Conservation (phyloP, 176 grass and related monocot genomes). For the Oryza australiensis region DNA sequence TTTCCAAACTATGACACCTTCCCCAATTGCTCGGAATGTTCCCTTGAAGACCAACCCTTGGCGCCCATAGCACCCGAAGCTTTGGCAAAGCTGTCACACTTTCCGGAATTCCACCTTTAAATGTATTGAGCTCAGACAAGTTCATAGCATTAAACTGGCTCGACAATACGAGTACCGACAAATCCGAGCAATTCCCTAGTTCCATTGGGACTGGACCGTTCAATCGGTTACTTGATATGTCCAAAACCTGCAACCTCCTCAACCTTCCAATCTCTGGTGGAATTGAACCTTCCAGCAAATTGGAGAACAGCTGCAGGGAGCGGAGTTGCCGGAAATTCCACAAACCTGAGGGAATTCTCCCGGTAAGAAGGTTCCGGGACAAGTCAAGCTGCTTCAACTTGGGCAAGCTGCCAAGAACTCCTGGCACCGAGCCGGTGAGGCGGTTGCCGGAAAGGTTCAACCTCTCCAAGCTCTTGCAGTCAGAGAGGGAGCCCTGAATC, state of each 20-base stretch:
- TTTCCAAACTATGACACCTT: slow-evolving; percentile 47
- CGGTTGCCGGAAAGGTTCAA: slow-evolving; percentile 79
- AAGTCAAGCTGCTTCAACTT: slow-evolving; percentile 52
- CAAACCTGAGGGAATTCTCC: slow-evolving; percentile 61
- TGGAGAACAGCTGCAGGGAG: slow-evolving; percentile 62
- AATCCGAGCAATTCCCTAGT: slow-evolving; percentile 63
- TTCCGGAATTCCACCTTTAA: slow-evolving; percentile 48
- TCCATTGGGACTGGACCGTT: slow-evolving; percentile 57
- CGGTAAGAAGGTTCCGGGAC: slow-evolving; percentile 51
- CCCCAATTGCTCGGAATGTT: slow-evolving; percentile 56
- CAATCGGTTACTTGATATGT: slow-evolving; percentile 73
- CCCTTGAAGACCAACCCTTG: slow-evolving; percentile 37
- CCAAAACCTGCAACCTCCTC: slow-evolving; percentile 66
- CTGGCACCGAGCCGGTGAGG: slow-evolving; percentile 45
- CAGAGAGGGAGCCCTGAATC: slow-evolving; percentile 57
- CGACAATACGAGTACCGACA: slow-evolving; percentile 64
- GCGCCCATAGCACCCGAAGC: slow-evolving; percentile 60
- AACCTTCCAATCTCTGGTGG: slow-evolving; percentile 64
- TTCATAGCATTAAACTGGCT: slow-evolving; percentile 51
- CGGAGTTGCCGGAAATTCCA: slow-evolving; percentile 61
- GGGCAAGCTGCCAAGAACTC: slow-evolving; percentile 37
- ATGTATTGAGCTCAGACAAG: slow-evolving; percentile 61
- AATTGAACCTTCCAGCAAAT: slow-evolving; percentile 66
- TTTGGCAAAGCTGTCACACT: slow-evolving; percentile 49
- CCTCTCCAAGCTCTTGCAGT: slow-evolving; percentile 49